A percentile compares a stretch with the other conserved stretches of the same genome.
Conservation (phyloP, 2,329 filamentous ascomycete species). For the Rutstroemia sp. region DNA sequence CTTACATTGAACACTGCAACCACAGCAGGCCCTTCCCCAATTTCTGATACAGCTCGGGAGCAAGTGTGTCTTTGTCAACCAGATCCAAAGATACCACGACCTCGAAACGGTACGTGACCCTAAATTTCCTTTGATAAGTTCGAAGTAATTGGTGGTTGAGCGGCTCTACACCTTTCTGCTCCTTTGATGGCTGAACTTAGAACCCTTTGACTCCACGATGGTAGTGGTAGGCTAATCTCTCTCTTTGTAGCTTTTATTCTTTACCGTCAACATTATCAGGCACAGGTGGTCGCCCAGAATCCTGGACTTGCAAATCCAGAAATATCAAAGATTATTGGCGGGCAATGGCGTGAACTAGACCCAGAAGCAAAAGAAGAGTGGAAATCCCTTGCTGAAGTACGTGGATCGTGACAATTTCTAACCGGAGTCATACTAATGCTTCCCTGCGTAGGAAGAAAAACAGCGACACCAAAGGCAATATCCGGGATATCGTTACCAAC, state of each 20-base stretch:
- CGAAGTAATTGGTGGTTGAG: conserved; percentile 16
- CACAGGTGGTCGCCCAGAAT: conserved; percentile 69
- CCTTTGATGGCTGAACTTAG: conserved; percentile 16
- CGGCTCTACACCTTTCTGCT: conserved; percentile 6
- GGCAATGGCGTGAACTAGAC: conserved; percentile 74
- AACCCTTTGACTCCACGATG: conserved; percentile 19
- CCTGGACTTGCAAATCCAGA: conserved; percentile 92
- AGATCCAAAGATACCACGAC: conserved; percentile 63
- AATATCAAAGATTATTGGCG: conserved; percentile 92
- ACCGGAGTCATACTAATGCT: neutral
- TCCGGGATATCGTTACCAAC: conserved; percentile 91
- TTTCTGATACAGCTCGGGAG: conserved; percentile 21
- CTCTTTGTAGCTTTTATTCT: conserved; percentile 78
- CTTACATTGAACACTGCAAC: conserved; percentile 24
- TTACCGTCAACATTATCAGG: conserved; percentile 89
- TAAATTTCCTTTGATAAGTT: conserved; percentile 16
- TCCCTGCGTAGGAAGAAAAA: conserved; percentile 65
- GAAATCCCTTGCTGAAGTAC: conserved; percentile 79
- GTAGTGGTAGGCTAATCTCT: conserved; percentile 24
- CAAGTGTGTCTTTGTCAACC: conserved; percentile 63
- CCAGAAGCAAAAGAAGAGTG: conserved; percentile 73
- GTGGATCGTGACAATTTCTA: conserved; percentile 5
- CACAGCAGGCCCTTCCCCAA: conserved; percentile 16
- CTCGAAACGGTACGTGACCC: conserved; percentile 56
- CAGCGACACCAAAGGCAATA: conserved; percentile 81